Conservation (phyloP, 164 flowering plant genomes). For the Annona cherimola region DNA sequence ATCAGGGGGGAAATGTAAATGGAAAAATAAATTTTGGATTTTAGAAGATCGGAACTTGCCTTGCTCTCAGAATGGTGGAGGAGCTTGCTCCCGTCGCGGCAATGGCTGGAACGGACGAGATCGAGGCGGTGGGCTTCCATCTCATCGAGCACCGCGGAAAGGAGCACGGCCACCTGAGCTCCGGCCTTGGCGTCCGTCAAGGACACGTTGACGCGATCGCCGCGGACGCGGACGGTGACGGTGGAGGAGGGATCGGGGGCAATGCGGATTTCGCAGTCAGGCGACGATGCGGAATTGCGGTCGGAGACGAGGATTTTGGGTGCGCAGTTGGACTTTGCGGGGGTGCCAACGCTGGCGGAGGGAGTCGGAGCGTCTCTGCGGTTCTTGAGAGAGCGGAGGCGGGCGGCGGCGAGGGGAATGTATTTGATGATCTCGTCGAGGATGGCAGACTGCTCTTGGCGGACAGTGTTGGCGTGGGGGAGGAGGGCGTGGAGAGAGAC, state of each 20-base stretch:
- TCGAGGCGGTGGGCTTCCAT: constrained; percentile 23
- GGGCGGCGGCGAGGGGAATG: constrained; percentile 28
- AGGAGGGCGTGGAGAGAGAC: constrained; percentile 26
- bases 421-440: constrained; percentile 35
- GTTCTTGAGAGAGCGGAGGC: constrained; percentile 24
- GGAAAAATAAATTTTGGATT: neutral
- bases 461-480: constrained; percentile 28
- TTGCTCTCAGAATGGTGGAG: constrained; percentile 30
- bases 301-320: constrained; percentile 6
- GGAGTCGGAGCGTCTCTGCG: constrained; percentile 1
- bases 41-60: constrained; percentile 10
- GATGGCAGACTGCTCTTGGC: constrained; percentile 31
- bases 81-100: constrained; percentile 27
- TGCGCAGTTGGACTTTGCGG: neutral
- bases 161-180: constrained; percentile 7
- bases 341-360: neutral
- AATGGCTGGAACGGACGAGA: constrained; percentile 24
- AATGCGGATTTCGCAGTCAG: constrained; percentile 26
- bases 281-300: constrained; percentile 2
- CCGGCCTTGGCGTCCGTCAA: constrained; percentile 18
- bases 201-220: constrained; percentile 27
- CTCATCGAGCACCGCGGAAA: constrained; percentile 23
- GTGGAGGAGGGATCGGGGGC: constrained; percentile 21
- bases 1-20: neutral
- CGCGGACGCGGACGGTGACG: constrained; percentile 25